phyloP scores from a whole-genome alignment of 169 alveolate species.

The Plasmodium yoelii region DNA sequence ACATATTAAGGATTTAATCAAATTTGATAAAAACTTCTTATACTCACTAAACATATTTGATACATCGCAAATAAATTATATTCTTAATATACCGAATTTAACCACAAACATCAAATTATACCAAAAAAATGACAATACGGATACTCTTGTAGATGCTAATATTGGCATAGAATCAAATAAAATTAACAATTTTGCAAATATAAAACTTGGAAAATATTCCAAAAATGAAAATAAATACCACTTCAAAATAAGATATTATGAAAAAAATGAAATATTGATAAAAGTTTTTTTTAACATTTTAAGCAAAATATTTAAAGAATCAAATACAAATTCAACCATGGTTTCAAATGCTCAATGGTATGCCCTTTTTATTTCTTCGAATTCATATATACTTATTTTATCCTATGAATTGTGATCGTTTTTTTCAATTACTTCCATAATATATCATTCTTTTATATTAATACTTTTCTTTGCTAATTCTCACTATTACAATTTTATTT shows the following conservation, averaged over 20 bases:
- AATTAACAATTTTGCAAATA: not conserved
- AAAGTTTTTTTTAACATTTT: slow-evolving; percentile 34
- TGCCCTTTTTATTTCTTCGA: not conserved
- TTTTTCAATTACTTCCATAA: too few species aligned
- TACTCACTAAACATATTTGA: slow-evolving; percentile 57
- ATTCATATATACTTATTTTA: not conserved
- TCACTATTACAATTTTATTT: not conserved
- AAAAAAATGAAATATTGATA: slow-evolving; percentile 42
- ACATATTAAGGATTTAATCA: slow-evolving; percentile 37
- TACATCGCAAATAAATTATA: slow-evolving; percentile 38
- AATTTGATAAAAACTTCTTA: slow-evolving; percentile 33
- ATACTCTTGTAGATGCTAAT: not conserved
- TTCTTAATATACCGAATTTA: slow-evolving; percentile 34
- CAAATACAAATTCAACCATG: not conserved
- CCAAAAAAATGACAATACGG: not conserved
- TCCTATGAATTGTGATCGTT: not conserved
- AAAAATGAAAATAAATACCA: slow-evolving; percentile 45
- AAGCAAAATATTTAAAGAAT: slow-evolving; percentile 3
- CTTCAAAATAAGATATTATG: slow-evolving; percentile 27
- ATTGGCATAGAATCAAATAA: not conserved
- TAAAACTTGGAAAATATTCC: slow-evolving; percentile 4
- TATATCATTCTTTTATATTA: too few species aligned
- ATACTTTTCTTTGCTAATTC: too few species aligned
- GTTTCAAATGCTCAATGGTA: slow-evolving; percentile 47
- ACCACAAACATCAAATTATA: slow-evolving; percentile 35